Base-by-base conservation (phyloP, 2,329 filamentous ascomycete genomes). In the Aureobasidium musti region DNA sequence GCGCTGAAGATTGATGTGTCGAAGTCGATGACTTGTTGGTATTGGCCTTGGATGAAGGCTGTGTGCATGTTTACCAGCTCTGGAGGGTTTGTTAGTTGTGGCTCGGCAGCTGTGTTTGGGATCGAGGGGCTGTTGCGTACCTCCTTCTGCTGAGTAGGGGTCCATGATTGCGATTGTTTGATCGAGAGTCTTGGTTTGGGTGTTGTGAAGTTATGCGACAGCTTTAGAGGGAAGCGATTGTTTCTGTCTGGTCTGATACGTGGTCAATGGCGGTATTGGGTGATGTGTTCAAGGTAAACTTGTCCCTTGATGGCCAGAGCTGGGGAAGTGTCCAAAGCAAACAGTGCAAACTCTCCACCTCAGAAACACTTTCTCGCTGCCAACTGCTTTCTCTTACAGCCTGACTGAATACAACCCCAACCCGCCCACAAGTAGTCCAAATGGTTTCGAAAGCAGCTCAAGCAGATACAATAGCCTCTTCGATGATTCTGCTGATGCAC, bases 11-110 rank as follows among this genome's bases (percentile, higher is more conserved):
- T 83, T 6, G 89, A 87, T 50, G 88, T 89, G 79, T 96, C 90
- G 80, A 92, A 96, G 81, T 95, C 89, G 79, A 96, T 79, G 70
- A 96, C 93, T 75, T 89, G 84, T 75, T 91, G 86, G 84, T 91
- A 97, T 82, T 96, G 93, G 76, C 91, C 92, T 78, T 87, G 85
- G 79, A 87, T 83, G 80, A 87, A 88, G 76, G 86, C 84, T 74
- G 84, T 87, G 80, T 87, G 85, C 75, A 88, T 86, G 81, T 87
- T 88, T 75, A 88, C 83, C 73, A 89, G 85, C 78, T 89, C 86
- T 87, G 74, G 26, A 43, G 41, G n/a, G n/a, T 21, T 11, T 10
- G 52, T 64, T 68, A 68, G 65, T 67, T 59, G 49, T n/a, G 60
- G 28, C 69, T 17, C 60, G 57, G 59, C 30, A 63, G 59, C 37